Base-by-base conservation (phyloP, 1,139 yeast genomes). In the Suhomyces maxii region DNA sequence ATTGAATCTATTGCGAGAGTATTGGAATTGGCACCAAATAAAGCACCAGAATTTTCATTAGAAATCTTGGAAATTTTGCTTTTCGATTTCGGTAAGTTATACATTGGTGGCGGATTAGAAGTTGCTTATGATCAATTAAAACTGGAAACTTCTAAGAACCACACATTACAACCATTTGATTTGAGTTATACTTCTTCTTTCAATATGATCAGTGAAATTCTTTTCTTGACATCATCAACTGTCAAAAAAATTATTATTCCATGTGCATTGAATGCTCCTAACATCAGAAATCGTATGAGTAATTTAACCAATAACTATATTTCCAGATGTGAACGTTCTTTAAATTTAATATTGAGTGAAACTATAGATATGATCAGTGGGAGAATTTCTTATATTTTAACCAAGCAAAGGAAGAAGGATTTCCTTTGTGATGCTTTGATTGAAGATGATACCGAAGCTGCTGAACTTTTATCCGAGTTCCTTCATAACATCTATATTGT, bases 1-100 rank as follows among this genome's bases (percentile, higher is more conserved):
- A 88, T 90, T 30, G 98, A 91, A 64, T 79, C 93, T 1, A 73
- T 89, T 7, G 86, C 95, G 3, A 75, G 98, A 58, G 74, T 86
- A 7, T 77, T 89, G 58, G 97, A 89, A 58, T 68, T 91, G 44
- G 76, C 84, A 1, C 89, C 95, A 1, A 63, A 67, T 18, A 84
- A 79, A 51, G 73, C 88, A 7, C 79, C 86, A 3, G 84, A 80
- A 40, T 80, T 83, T 57, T 79, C 90, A 0, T 69, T 82, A 42
- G 89, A 83, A 49, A 67, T 90, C 23, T 72, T 89, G 53, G 89
- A 86, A 49, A 73, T 88, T 34, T 63, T 89, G 44, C 64, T 89
- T 23, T 76, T 82, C 49, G 89, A 86, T 48, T 76, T 89, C 42
- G 95, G 96, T 1, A 81, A 81, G 40, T 77, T 84, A 7, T 89